Evolutionary conservation across 2,329 filamentous ascomycete genomes (phyloP).

Genomic region (Alternaria arborescens): DNA sequence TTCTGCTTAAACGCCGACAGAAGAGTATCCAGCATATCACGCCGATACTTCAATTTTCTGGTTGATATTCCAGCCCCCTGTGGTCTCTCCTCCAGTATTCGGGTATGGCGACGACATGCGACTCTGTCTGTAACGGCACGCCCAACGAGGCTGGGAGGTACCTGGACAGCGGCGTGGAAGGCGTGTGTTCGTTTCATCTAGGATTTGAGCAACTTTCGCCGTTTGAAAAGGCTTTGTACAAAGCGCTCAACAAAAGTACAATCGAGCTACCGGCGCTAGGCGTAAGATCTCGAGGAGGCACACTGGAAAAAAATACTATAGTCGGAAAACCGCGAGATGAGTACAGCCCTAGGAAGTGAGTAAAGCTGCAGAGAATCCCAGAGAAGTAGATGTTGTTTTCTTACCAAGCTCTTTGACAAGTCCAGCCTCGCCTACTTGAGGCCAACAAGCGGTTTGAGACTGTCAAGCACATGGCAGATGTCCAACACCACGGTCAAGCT

Average conservation of each 20-base stretch:
- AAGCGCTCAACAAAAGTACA: neutral
- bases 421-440: neutral
- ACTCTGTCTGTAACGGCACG: conserved; percentile 9
- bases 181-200: neutral
- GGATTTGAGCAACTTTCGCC: neutral
- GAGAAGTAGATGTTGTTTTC: neutral
- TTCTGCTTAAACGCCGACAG: neutral
- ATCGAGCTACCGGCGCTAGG: neutral
- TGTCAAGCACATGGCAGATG: conserved; percentile 11
- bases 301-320: neutral
- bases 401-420: conserved; percentile 5
- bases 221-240: neutral
- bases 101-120: neutral
- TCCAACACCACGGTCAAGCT: neutral
- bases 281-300: neutral
- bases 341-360: neutral
- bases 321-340: neutral
- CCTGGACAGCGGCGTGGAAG: conserved; percentile 5
- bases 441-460: conserved; percentile 16
- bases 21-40: neutral
- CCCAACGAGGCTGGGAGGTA: neutral
- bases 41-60: neutral
- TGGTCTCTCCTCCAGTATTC: neutral
- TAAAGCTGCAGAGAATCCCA: neutral
- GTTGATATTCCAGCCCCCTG: neutral